Conservation (phyloP, 805 yeast genomes). For the Saturnispora galanensis region DNA sequence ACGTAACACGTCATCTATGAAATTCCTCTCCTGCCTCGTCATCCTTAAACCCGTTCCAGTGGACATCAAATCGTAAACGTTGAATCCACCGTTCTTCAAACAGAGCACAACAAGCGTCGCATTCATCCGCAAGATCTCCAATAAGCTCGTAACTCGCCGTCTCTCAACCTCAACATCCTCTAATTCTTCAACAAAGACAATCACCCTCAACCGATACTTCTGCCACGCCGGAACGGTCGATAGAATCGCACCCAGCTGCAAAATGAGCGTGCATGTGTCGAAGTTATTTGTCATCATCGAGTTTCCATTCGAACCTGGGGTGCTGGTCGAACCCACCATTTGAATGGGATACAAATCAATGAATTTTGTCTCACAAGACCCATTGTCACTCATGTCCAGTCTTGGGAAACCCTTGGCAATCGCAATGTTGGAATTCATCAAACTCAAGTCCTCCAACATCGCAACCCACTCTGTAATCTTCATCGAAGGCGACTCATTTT, state of each 20-base stretch:
- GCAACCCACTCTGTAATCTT: constrained; percentile 82
- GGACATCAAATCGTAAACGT: constrained; percentile 65
- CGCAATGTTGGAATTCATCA: constrained; percentile 87
- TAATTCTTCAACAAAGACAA: constrained; percentile 78
- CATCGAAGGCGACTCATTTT: constrained; percentile 53
- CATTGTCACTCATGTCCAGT: constrained; percentile 35
- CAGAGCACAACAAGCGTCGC: constrained; percentile 74
- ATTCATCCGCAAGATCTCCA: constrained; percentile 72
- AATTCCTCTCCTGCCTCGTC: constrained; percentile 29
- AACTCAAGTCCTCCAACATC: constrained; percentile 77
- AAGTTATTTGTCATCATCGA: constrained; percentile 78
- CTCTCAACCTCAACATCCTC: constrained; percentile 65
- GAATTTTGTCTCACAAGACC: constrained; percentile 29
- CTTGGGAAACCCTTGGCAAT: constrained; percentile 80
- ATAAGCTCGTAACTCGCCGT: constrained; percentile 47
- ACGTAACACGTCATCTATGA: constrained; percentile 40
- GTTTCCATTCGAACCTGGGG: constrained; percentile 46
- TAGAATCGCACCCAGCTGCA: constrained; percentile 88
- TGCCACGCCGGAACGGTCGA: constrained; percentile 91
- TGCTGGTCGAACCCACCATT: constrained; percentile 64
- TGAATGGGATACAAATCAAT: constrained; percentile 95
- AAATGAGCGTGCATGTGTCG: constrained; percentile 88
- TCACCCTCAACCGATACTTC: constrained; percentile 65
- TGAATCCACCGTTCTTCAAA: constrained; percentile 44
- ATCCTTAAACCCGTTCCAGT: constrained; percentile 43